A percentile compares a stretch with the other conserved stretches of the same genome.
These are phyloP conservation scores for Candida arabinofermentans DNA, from an alignment of 805 yeast genomes.

Conservation along the genomic window DNA sequence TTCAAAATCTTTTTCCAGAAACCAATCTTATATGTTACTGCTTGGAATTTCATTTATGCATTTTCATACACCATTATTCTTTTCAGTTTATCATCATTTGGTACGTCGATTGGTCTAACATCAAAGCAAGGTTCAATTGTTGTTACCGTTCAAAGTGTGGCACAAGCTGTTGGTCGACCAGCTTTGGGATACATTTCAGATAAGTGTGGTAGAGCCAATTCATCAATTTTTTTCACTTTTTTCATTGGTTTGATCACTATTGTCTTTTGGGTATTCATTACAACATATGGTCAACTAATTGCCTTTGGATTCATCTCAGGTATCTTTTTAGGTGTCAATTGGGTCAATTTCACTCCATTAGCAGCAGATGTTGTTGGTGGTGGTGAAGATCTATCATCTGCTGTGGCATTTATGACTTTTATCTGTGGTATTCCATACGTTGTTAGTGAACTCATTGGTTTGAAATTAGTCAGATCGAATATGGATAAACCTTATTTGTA, in stretches of 20 bases:
- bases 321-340: slow-evolving; percentile 42
- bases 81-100: slow-evolving; percentile 47
- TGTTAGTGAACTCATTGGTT: slow-evolving; percentile 31
- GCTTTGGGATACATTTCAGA: slow-evolving; percentile 44
- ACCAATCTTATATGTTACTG: slow-evolving; percentile 24
- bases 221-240: slow-evolving; percentile 34
- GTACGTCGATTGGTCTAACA: slow-evolving; percentile 44
- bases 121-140: slow-evolving; percentile 41
- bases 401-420: slow-evolving; percentile 23
- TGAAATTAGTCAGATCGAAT: slow-evolving; percentile 25
- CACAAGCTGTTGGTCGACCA: slow-evolving; percentile 51
- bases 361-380: slow-evolving; percentile 33
- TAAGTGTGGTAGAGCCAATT: slow-evolving; percentile 43
- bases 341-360: slow-evolving; percentile 34
- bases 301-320: slow-evolving; percentile 44
- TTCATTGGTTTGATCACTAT: slow-evolving; percentile 37
- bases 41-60: slow-evolving; percentile 25
- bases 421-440: slow-evolving; percentile 29
- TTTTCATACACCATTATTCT: slow-evolving; percentile 34
- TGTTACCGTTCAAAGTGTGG: slow-evolving; percentile 43
- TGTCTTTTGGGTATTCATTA: slow-evolving; percentile 47
- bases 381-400: slow-evolving; percentile 27
- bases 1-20: slow-evolving; percentile 11
- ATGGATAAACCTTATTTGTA: slow-evolving; percentile 44
- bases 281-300: slow-evolving; percentile 37